Evolutionary conservation across 169 alveolate genomes (phyloP).

Genomic region (Besnoitia besnoiti): DNA sequence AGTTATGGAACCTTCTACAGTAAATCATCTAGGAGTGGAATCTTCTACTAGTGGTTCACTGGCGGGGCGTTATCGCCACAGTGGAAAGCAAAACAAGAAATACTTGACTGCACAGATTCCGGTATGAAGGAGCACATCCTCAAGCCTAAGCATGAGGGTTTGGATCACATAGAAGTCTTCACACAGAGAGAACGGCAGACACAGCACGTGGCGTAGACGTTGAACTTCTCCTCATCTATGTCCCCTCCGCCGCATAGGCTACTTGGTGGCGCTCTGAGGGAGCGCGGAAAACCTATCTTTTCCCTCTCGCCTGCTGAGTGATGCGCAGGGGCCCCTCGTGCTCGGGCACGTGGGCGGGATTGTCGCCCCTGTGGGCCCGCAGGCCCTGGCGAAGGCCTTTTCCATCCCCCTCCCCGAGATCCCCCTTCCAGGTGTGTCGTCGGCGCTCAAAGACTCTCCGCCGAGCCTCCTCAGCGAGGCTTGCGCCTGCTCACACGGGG

Average conservation of each 20-base stretch:
- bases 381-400: not conserved
- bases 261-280: not conserved
- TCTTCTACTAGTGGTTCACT: not conserved
- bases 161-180: not conserved
- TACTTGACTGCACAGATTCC: not conserved
- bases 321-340: not conserved
- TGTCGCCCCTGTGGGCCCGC: not conserved
- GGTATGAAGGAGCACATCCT: not conserved
- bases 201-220: too few species aligned
- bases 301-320: not conserved
- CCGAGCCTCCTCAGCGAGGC: too few species aligned
- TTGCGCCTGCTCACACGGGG: too few species aligned
- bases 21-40: not conserved
- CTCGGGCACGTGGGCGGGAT: constrained; percentile 6
- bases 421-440: too few species aligned
- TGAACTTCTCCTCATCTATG: too few species aligned
- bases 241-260: too few species aligned
- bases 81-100: not conserved
- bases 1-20: too few species aligned
- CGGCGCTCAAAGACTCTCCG: too few species aligned
- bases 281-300: not conserved
- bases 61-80: not conserved
- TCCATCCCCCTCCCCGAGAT: not conserved
- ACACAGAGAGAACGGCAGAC: not conserved
- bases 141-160: not conserved